These are phyloP conservation scores for Cordyceps farinosa DNA, from an alignment of 2,329 filamentous ascomycete species.

Conservation along the genomic window DNA sequence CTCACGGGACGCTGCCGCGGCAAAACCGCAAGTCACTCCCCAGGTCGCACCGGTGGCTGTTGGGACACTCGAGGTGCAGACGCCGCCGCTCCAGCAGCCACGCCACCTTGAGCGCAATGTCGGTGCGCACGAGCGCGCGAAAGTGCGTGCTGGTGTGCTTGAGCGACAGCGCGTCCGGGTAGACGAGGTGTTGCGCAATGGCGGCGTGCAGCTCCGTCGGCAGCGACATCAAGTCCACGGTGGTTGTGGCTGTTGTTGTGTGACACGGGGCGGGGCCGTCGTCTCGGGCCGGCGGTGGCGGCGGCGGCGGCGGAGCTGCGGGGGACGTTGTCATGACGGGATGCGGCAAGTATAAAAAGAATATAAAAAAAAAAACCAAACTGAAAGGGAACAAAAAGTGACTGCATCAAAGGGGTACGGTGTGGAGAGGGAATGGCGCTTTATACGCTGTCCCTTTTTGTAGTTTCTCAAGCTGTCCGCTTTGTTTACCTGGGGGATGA, in stretches of 20 bases:
- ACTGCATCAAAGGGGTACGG: too few relatives aligned
- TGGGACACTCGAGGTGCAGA: constrained; percentile 63
- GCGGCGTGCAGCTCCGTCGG: constrained; percentile 66
- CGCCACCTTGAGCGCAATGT: constrained; percentile 60
- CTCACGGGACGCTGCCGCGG: constrained; percentile 55
- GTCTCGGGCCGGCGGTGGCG: too few relatives aligned
- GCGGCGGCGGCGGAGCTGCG: too few relatives aligned
- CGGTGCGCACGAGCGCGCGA: constrained; percentile 62
- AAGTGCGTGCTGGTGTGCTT: constrained; percentile 65
- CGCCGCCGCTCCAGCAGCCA: constrained; percentile 65
- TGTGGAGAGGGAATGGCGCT: too few relatives aligned
- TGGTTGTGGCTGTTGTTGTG: background rate
- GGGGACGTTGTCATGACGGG: too few relatives aligned
- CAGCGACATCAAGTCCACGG: constrained; percentile 41
- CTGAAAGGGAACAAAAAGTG: too few relatives aligned
- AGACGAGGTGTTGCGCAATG: constrained; percentile 58
- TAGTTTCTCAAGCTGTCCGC: too few relatives aligned
- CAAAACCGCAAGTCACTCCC: constrained; percentile 59
- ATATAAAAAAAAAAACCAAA: too few relatives aligned
- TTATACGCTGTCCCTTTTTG: too few relatives aligned
- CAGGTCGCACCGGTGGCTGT: constrained; percentile 53
- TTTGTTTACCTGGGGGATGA: too few relatives aligned
- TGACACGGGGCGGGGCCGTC: too few relatives aligned
- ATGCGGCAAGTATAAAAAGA: too few relatives aligned
- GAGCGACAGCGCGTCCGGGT: constrained; percentile 67